Base-by-base conservation (phyloP, 768 basidiomycete species). In the Podaxis mareebaensis region DNA sequence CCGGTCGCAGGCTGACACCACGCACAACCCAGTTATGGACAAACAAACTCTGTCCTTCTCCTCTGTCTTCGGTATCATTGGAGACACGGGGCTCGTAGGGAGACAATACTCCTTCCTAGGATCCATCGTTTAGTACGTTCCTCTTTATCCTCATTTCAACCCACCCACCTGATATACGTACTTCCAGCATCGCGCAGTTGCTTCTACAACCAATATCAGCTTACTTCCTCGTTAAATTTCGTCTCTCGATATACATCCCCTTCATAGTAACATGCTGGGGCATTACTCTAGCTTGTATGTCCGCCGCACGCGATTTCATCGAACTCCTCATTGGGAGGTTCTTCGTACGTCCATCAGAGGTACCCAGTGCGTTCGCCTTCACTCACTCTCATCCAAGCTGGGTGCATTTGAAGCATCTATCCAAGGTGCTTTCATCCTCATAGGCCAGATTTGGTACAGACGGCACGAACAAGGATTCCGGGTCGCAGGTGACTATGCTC, bases 371-470 rank as follows among this genome's bases (percentile, higher is more conserved):
- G 10, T 15, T 15, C 22, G 56, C 33, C 22, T 36, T 26, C 39
- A 12, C 40, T 36, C 53, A 24, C 17, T 30, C 28, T 54, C 5
- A 51, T 40, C 26, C 4, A 40, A 77, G 76, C 72, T 77, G n/a
- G 76, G 76, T 17, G 70, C 53, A 5, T 74, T 76, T 52, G 75
- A 77, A 66, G 71, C 75, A 4, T 76, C 76, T 0, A 67, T 76
- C 8, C 68, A 67, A 49, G 67, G 70, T 11, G 70, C 76, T 2
- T 74, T 75, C 52, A 69, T 77, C 28, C 66, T 77, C 5, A 68
- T 72, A 0, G 71, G 70, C 1, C 76, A 77, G 56, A 74, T 74
- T 10, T 77, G 75, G 75, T 77, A 77, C 67, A 71, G 73, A 33
- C 64, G 76, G 44, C 74, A 71, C 24, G 76, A 77, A 60, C 76